Conservation (phyloP, 2,329 filamentous ascomycete species). For the Periconia sp. region DNA sequence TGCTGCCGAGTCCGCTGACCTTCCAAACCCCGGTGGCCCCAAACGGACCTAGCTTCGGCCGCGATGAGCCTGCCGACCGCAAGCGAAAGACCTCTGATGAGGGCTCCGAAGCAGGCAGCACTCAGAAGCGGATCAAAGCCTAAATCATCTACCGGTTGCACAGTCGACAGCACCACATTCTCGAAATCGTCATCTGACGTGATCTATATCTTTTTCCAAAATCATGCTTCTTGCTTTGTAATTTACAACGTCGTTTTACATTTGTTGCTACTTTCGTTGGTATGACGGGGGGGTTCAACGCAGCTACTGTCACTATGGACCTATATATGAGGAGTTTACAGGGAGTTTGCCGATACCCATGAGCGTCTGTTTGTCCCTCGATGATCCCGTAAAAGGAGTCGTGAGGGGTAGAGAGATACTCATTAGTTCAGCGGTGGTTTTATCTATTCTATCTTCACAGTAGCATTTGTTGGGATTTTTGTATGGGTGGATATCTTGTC, state of each 20-base stretch:
- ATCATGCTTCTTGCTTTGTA: conserved; percentile 1
- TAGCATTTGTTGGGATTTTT: no score
- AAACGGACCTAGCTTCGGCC: conserved; percentile 52
- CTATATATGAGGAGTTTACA: conserved; percentile 1
- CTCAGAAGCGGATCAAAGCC: conserved; percentile 46
- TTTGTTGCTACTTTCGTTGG: not conserved
- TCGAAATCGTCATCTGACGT: not conserved
- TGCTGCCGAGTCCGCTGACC: conserved; percentile 88
- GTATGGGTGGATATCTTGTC: no score
- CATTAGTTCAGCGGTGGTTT: conserved; percentile 5
- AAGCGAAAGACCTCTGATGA: conserved; percentile 50
- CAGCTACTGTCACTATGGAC: conserved; percentile 7
- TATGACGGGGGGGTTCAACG: not conserved
- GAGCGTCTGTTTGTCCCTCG: conserved; percentile 2
- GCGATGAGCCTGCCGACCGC: conserved; percentile 48
- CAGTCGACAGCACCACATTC: not conserved
- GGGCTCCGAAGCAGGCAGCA: conserved; percentile 41
- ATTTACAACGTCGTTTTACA: not conserved
- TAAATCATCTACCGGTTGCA: conserved; percentile 17
- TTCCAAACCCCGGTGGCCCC: conserved; percentile 79
- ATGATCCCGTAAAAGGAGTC: not conserved
- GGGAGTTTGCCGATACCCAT: conserved; percentile 18
- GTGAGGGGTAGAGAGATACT: conserved; percentile 4
- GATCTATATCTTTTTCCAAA: not conserved
- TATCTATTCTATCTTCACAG: conserved; percentile 2